Base-by-base conservation (phyloP, 1,139 yeast genomes). In the Debaryomyces coudertii region DNA sequence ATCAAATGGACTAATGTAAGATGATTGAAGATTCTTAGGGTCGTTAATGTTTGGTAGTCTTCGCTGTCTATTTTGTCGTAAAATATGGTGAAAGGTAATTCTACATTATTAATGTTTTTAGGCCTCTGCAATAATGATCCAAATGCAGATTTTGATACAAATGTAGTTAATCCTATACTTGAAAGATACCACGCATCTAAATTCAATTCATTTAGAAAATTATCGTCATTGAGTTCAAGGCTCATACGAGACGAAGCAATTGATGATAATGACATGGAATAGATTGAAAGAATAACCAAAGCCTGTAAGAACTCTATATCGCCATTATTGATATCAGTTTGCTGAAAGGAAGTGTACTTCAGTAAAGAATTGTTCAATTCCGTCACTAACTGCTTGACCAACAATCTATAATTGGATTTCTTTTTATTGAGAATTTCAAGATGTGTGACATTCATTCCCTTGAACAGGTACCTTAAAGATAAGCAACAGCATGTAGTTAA, bases 11-110 rank as follows among this genome's bases (percentile, higher is more conserved):
- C 87, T 42, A 88, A 66, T 29, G 86, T 79, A 45, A 88, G 68
- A 55, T 87, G 93, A 62, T 87, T 88, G 79, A 89, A 87, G 11
- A 85, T 76, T 42, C 93, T 69, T 53, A 77, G 72, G 7, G 76
- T 73, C 0, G 84, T 77, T 46, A 80, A 63, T 27, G 75, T 74
- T 51, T 77, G 80, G 53, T 79, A 69, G 50, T 81, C 81, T 37
- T 76, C 65, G 1, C 68, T 53, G 47, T 66, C 71, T 16, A 66
- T 53, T 37, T 68, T 68, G 36, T 65, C 68, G 39, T 61, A 67
- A 22, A 65, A 49, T 8, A 67, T 61, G 4, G 70, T 63, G 34
- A 62, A 62, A 3, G 73, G 66, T 2, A 38, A 23, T 3, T 36
- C 16, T 7, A 23, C 34, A 5, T 20, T 11, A 9, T 23, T 12